Conservation (phyloP, 2,329 filamentous ascomycete species). For the Cylindrodendrum hubeiense region DNA sequence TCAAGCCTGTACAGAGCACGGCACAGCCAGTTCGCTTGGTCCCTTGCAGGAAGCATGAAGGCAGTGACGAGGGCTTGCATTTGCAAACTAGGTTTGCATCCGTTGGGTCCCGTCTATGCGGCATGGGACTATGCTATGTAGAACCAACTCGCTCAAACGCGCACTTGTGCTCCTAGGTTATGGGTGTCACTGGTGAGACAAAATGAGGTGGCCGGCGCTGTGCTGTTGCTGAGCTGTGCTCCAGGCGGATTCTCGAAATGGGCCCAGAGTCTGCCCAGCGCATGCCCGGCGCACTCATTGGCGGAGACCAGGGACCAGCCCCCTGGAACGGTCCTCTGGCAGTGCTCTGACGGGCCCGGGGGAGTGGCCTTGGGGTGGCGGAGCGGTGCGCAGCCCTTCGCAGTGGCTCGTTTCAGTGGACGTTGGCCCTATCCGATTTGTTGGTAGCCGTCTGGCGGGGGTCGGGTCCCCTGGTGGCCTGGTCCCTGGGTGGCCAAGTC, state of each 20-base stretch:
- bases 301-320: not conserved
- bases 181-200: conserved; percentile 28
- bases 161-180: not conserved
- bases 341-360: conserved; percentile 11
- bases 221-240: not conserved
- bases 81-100: not conserved
- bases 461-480: too few relatives aligned
- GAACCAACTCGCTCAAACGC: too few relatives aligned
- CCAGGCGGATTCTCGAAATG: conserved; percentile 20
- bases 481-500: not conserved
- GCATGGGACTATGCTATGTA: not conserved
- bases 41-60: not conserved
- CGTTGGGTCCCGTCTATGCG: conserved; percentile 20
- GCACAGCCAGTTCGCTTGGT: not conserved
- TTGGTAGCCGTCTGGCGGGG: not conserved
- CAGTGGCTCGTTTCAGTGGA: conserved; percentile 20
- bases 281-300: not conserved
- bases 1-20: conserved; percentile 2
- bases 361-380: conserved; percentile 18
- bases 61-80: not conserved
- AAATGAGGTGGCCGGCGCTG: conserved; percentile 22
- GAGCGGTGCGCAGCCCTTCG: conserved; percentile 22
- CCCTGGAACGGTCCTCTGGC: conserved; percentile 3
- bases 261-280: conserved; percentile 1
- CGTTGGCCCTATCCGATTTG: conserved; percentile 16